phyloP scores from a whole-genome alignment of 176 grass and related monocot species.

The Raddia distichophylla region DNA sequence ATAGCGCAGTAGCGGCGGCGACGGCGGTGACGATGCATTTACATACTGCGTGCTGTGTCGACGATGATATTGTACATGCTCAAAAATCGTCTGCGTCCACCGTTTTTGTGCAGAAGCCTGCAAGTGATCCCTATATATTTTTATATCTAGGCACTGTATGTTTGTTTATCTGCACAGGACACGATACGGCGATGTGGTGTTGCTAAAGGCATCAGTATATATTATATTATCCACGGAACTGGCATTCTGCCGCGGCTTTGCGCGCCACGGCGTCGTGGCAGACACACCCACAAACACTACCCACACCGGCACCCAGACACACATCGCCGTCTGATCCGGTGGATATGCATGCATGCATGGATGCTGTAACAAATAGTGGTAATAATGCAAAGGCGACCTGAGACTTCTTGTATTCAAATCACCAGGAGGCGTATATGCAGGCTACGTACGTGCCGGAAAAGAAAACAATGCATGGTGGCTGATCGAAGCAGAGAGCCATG shows the following conservation, averaged over 20 bases:
- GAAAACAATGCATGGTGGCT: constrained; percentile 12
- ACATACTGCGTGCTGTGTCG: no score
- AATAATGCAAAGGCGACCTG: not conserved
- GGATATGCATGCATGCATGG: no score
- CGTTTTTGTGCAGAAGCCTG: no score
- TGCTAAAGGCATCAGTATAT: not conserved
- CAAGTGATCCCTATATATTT: no score
- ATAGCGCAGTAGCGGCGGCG: no score
- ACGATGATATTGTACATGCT: no score
- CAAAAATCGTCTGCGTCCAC: no score
- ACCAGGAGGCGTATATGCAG: not conserved
- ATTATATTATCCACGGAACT: not conserved
- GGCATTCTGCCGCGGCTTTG: constrained; percentile 12
- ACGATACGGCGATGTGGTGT: not conserved
- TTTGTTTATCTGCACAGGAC: not conserved
- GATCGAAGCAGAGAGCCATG: not conserved
- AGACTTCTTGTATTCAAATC: constrained; percentile 2
- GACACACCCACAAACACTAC: not conserved
- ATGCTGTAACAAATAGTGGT: no score
- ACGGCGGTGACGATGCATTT: no score
- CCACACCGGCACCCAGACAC: not conserved
- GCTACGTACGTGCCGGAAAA: not conserved
- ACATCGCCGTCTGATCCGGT: no score
- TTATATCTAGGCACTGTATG: not conserved
- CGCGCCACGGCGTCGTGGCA: constrained; percentile 24